A percentile compares a stretch with the other conserved stretches of the same genome.
These are phyloP conservation scores for Thalassia testudinum DNA, from an alignment of 116 monocot species.

Conservation along the genomic window DNA sequence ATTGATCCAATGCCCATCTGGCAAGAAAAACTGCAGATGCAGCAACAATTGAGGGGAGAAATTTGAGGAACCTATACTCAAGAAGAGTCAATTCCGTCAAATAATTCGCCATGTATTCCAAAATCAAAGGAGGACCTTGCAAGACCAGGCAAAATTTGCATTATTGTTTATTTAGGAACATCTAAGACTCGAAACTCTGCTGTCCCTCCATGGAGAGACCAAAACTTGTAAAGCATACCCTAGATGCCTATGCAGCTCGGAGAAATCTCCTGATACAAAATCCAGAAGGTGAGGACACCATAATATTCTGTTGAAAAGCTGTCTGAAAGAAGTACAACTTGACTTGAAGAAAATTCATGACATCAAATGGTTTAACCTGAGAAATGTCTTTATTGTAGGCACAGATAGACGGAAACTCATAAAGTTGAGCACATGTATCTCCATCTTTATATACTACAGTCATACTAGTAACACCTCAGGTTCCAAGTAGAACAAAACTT, in stretches of 20 bases:
- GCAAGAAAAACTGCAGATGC: constrained; percentile 75
- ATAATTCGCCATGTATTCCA: constrained; percentile 65
- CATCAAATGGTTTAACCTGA: constrained; percentile 28
- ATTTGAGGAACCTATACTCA: constrained; percentile 57
- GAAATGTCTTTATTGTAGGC: constrained; percentile 75
- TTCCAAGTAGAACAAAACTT: too few species aligned
- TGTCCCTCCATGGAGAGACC: too few species aligned
- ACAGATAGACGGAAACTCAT: constrained; percentile 48
- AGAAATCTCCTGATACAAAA: constrained; percentile 55
- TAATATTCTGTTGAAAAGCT: too few species aligned
- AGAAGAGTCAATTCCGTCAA: constrained; percentile 63
- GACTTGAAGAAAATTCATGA: too few species aligned
- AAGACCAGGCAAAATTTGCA: neutral
- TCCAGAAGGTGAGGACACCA: too few species aligned
- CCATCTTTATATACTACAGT: constrained; percentile 38
- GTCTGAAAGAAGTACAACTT: too few species aligned
- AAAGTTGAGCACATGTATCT: constrained; percentile 36
- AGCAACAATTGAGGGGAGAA: constrained; percentile 58
- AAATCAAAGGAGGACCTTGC: constrained; percentile 27
- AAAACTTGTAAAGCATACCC: constrained; percentile 14
- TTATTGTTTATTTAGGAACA: too few species aligned
- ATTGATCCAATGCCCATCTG: constrained; percentile 62
- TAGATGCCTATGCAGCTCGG: constrained; percentile 53
- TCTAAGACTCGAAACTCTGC: too few species aligned
- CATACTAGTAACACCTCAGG: too few species aligned